phyloP scores from a whole-genome alignment of 108 stramenopile genomes.

The Stephanodiscus triporus region DNA sequence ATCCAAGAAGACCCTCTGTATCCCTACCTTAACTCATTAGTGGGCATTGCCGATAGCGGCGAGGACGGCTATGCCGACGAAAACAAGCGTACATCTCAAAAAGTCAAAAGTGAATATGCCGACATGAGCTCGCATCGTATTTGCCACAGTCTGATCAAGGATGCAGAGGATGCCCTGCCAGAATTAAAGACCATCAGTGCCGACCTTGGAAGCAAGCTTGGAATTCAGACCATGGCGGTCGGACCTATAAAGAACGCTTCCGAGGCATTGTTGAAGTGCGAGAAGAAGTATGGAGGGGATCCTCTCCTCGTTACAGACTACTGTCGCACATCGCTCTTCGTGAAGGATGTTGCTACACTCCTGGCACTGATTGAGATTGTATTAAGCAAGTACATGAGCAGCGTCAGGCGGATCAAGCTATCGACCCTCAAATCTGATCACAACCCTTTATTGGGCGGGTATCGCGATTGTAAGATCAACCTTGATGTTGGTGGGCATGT shows the following conservation, averaged over 20 bases:
- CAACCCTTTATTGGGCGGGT: constrained; percentile 32
- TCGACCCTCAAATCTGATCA: constrained; percentile 36
- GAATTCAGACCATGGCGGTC: constrained; percentile 38
- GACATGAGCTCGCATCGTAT: constrained; percentile 37
- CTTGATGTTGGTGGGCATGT: constrained; percentile 42
- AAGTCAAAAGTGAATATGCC: constrained; percentile 20
- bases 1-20: constrained; percentile 48
- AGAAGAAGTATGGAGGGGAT: constrained; percentile 44
- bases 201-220: constrained; percentile 30
- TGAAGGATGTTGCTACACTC: constrained; percentile 40
- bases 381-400: constrained; percentile 26
- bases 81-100: constrained; percentile 29
- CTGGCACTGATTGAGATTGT: constrained; percentile 47
- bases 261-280: constrained; percentile 34
- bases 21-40: constrained; percentile 43
- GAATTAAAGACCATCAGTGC: constrained; percentile 33
- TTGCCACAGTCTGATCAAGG: constrained; percentile 29
- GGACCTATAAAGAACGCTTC: constrained; percentile 41
- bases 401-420: constrained; percentile 37
- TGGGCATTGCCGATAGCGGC: constrained; percentile 43
- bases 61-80: constrained; percentile 21
- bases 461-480: constrained; percentile 50
- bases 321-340: constrained; percentile 38
- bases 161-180: constrained; percentile 35
- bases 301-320: constrained; percentile 49